Evolutionary conservation across 75 land plant species (phyloP).

Genomic region (Sequoiadendron giganteum): DNA sequence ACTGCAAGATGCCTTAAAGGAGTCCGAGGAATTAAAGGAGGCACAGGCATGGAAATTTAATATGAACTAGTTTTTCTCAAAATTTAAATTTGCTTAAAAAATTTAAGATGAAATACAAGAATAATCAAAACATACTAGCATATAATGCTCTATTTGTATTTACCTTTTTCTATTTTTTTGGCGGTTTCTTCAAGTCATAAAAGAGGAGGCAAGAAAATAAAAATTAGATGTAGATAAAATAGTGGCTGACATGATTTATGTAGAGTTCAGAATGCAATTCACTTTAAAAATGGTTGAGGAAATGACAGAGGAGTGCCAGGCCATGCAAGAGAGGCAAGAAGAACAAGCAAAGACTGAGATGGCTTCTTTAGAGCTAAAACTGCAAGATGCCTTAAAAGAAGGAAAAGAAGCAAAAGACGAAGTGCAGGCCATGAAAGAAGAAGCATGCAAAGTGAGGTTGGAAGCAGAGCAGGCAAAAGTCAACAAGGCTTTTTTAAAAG

Average conservation of each 20-base stretch:
- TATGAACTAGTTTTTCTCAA: background rate
- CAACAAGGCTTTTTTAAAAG: background rate
- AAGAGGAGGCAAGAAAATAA: background rate
- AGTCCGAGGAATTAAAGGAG: background rate
- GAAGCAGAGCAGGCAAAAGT: background rate
- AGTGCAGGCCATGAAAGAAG: no score
- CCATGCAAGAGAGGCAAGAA: background rate
- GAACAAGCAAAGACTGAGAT: conserved; percentile 1
- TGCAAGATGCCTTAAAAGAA: background rate
- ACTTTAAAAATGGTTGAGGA: background rate
- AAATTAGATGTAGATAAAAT: background rate
- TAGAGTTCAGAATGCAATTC: background rate
- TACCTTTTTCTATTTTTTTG: background rate
- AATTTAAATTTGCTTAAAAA: background rate
- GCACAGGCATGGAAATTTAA: background rate
- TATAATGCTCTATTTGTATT: background rate
- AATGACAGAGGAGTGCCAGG: background rate
- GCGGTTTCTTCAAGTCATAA: background rate
- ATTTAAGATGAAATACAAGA: background rate
- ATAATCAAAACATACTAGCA: background rate
- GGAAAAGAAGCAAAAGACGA: background rate
- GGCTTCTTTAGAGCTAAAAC: background rate
- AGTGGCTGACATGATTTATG: background rate
- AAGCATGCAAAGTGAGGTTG: no score
- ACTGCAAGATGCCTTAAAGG: background rate